These are phyloP conservation scores for Russula virescens DNA, from an alignment of 768 basidiomycete genomes.

Conservation along the genomic window DNA sequence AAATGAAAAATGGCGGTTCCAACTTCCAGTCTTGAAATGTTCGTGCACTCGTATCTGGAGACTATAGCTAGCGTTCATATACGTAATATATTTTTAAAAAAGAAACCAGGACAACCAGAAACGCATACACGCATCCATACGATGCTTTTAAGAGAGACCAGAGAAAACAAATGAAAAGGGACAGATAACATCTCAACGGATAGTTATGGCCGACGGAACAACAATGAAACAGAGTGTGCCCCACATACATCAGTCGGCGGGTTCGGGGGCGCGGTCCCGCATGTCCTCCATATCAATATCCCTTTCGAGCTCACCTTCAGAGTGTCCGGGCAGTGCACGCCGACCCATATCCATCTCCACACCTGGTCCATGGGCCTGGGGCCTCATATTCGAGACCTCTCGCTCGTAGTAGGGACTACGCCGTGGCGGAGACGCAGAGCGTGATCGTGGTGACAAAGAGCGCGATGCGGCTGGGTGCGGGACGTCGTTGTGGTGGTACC, in stretches of 20 bases:
- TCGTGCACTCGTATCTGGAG: neutral
- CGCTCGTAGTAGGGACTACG: slow-evolving; percentile 18
- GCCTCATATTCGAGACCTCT: slow-evolving; percentile 7
- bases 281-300: slow-evolving; percentile 20
- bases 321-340: slow-evolving; percentile 4
- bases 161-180: neutral
- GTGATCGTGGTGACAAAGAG: slow-evolving; percentile 19
- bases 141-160: slow-evolving; percentile 9
- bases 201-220: slow-evolving; percentile 5
- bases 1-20: neutral
- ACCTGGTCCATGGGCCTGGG: slow-evolving; percentile 4
- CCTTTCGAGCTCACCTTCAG: slow-evolving; percentile 16
- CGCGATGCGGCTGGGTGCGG: slow-evolving; percentile 22
- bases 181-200: neutral
- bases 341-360: slow-evolving; percentile 8
- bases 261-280: slow-evolving; percentile 21
- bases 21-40: neutral
- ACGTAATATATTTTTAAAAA: neutral
- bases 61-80: neutral
- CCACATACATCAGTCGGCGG: slow-evolving; percentile 21
- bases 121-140: slow-evolving; percentile 10
- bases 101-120: neutral
- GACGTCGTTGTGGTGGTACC: slow-evolving; percentile 17
- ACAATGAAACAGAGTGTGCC: neutral
- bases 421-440: slow-evolving; percentile 17